Evolutionary conservation across 1,139 yeast species (phyloP), one percentile per base, ranked within the genome.

Genomic region (Yamadazyma kanchanaburiensis): DNA sequence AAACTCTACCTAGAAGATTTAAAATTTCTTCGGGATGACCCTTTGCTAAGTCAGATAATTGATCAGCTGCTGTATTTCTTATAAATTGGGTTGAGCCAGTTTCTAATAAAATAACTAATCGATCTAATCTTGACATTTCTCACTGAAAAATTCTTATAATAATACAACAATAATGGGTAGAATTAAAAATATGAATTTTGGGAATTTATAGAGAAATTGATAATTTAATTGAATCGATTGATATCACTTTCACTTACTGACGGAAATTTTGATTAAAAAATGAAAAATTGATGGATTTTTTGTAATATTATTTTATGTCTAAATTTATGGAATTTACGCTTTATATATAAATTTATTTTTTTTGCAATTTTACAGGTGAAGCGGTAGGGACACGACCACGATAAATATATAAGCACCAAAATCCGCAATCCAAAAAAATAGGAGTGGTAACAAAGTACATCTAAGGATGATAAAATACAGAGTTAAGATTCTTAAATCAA

Each of bases 21-120:
- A 88, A 69, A 18, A 85, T 76, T 51, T 94, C 98, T 53, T 89
- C 97, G 0, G 97, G 96, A 48, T 94, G 98, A 25, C 85, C 82
- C 53, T 83, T 84, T 18, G 96, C 97, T 29, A 94, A 71, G 47
- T 89, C 97, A 3, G 96, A 88, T 44, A 94, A 69, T 58, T 94
- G 99, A 51, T 91, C 96, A 2, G 98, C 98, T 1, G 98, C 99
- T 9, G 96, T 87, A 49, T 86, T 87, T 43, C 98, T 74, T 28
- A 94, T 94, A 53, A 87, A 85, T 22, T 87, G 86, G 5, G 97
- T 88, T 11, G 96, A 87, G 10, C 98, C 98, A 3, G 96, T 86
- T 60, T 94, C 98, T 43, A 94, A 64, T 38, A 91, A 65, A 15
- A 80, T 75, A 39, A 82, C 91, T 52, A 82, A 76, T 39, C 94